Percentiles rank a stretch among this genome's conserved stretches.
Conservation (phyloP, 306 rosid species). For the Quercus robur region DNA sequence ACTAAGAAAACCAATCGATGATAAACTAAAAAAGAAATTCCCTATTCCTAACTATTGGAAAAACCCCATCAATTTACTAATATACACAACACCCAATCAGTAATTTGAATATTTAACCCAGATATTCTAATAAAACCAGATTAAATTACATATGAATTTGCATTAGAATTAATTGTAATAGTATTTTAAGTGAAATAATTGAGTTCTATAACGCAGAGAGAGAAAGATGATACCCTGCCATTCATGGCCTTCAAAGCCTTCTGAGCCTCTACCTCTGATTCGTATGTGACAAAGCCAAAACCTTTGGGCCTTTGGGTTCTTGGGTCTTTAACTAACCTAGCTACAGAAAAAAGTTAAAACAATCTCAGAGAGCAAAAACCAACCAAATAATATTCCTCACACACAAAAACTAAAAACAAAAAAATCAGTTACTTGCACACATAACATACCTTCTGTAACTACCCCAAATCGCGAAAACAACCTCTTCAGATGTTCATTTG, state of each 20-base stretch:
- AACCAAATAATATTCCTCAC: not conserved
- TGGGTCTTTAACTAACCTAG: conserved; percentile 42
- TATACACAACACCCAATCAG: not conserved
- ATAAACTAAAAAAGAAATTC: not conserved
- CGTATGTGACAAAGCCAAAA: conserved; percentile 71
- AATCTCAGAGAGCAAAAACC: not conserved
- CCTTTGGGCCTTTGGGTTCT: conserved; percentile 74
- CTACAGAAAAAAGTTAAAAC: conserved; percentile 25
- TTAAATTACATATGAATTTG: not conserved
- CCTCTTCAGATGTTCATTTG: conserved; percentile 35
- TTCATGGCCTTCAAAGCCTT: conserved; percentile 71
- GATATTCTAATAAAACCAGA: not conserved
- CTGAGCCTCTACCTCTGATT: conserved; percentile 53
- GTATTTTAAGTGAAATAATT: not conserved
- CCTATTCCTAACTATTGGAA: not conserved
- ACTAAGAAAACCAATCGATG: not conserved
- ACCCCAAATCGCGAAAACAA: conserved; percentile 68
- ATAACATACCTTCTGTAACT: conserved; percentile 46
- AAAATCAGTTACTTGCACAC: not conserved
- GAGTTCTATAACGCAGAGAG: not conserved
- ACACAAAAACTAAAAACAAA: not conserved
- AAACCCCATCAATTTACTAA: not conserved
- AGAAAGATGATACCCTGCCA: conserved; percentile 61
- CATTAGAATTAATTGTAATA: not conserved
- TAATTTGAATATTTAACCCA: not conserved